Conservation (phyloP, 768 basidiomycete genomes). For the Hygrocybe punicea region DNA sequence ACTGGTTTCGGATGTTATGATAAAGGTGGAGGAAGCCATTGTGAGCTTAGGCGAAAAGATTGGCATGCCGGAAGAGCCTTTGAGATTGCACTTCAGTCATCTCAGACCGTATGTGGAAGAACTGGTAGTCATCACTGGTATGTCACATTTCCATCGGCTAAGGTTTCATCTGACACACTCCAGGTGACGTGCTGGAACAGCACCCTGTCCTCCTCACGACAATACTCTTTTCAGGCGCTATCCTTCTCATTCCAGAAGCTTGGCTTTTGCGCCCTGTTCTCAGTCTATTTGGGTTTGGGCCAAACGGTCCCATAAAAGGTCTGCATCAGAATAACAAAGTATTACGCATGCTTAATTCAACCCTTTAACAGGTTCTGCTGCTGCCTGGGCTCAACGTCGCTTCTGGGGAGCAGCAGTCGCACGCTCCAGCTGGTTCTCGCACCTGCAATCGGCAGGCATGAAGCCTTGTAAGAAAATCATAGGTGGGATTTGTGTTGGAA, state of each 20-base stretch:
- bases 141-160: neutral
- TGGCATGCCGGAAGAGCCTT: slow-evolving; percentile 24
- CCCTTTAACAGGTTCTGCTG: slow-evolving; percentile 28
- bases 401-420: slow-evolving; percentile 33
- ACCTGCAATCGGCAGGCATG: slow-evolving; percentile 31
- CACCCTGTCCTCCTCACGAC: slow-evolving; percentile 30
- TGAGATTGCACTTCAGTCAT: slow-evolving; percentile 18
- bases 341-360: neutral
- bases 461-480: slow-evolving; percentile 8
- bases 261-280: slow-evolving; percentile 31
- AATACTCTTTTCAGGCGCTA: slow-evolving; percentile 22
- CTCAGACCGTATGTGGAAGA: slow-evolving; percentile 23
- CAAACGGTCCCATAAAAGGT: slow-evolving; percentile 35
- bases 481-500: neutral
- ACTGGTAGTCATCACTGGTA: slow-evolving; percentile 26
- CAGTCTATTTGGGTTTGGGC: slow-evolving; percentile 37
- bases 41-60: slow-evolving; percentile 19
- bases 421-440: slow-evolving; percentile 35
- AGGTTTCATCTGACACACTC: neutral
- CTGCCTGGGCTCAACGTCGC: slow-evolving; percentile 34
- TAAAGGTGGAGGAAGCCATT: slow-evolving; percentile 24
- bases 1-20: slow-evolving; percentile 21
- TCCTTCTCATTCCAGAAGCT: slow-evolving; percentile 30
- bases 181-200: slow-evolving; percentile 37
- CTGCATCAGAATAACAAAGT: neutral